phyloP scores from a whole-genome alignment of 2,329 filamentous ascomycete species.

The Talaromyces funiculosus region DNA sequence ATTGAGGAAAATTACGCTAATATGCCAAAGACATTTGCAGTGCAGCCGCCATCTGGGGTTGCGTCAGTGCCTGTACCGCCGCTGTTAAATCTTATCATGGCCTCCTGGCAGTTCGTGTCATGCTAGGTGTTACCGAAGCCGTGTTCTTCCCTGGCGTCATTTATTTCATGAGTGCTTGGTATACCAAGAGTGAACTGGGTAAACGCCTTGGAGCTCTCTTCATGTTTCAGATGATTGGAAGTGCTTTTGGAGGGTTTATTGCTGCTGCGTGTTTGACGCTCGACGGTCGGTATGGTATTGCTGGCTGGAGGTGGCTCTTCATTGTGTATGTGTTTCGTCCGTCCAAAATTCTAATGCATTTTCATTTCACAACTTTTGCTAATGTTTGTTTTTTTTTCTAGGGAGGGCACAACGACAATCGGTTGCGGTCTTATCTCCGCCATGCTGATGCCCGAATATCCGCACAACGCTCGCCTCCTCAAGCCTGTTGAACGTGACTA shows the following conservation, averaged over 20 bases:
- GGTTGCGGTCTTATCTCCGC: slow-evolving; percentile 47
- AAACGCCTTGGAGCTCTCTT: slow-evolving; percentile 33
- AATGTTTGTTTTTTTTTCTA: slow-evolving; percentile 3
- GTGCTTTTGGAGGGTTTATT: slow-evolving; percentile 39
- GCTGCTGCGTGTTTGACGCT: slow-evolving; percentile 28
- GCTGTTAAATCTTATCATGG: not conserved
- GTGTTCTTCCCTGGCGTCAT: slow-evolving; percentile 61
- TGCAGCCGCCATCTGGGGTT: not conserved
- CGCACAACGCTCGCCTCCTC: slow-evolving; percentile 32
- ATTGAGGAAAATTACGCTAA: no score
- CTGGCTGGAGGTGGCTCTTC: slow-evolving; percentile 47
- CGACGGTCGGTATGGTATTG: slow-evolving; percentile 35
- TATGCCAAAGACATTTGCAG: not conserved
- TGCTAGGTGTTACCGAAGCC: slow-evolving; percentile 60
- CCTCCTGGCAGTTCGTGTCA: not conserved
- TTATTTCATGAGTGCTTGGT: slow-evolving; percentile 65
- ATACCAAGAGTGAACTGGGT: slow-evolving; percentile 39
- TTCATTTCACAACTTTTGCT: not conserved
- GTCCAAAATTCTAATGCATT: no score
- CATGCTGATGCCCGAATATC: slow-evolving; percentile 56
- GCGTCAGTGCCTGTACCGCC: not conserved
- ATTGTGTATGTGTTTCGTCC: slow-evolving; percentile 22
- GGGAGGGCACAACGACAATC: slow-evolving; percentile 35
- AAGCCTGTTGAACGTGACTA: slow-evolving; percentile 34
- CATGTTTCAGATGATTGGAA: slow-evolving; percentile 38